phyloP scores from a whole-genome alignment of 371 early-diverging fungal genomes.

The Thermomucor indicae-seudaticae region DNA sequence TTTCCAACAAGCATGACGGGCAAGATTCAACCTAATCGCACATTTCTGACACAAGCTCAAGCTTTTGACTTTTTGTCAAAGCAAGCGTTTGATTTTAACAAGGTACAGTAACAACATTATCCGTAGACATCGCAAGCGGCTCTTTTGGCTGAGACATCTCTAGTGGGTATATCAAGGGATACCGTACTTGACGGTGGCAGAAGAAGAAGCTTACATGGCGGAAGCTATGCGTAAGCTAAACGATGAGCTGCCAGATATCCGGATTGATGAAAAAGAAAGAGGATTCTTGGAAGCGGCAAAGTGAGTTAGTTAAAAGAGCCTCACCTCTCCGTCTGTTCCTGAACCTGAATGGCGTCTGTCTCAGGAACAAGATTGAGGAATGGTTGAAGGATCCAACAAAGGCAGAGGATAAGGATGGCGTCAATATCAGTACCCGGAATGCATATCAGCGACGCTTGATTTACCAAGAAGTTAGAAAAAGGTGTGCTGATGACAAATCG shows the following conservation, averaged over 20 bases:
- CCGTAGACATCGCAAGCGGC: neutral
- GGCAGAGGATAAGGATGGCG: conserved; percentile 22
- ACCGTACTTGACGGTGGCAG: conserved; percentile 65
- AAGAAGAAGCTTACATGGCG: conserved; percentile 50
- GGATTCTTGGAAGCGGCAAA: conserved; percentile 48
- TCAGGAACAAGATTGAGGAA: conserved; percentile 34
- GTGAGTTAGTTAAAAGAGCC: conserved; percentile 18
- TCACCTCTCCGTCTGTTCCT: no score
- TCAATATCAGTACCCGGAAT: conserved; percentile 47
- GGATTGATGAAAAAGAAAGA: conserved; percentile 54
- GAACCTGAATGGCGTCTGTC: neutral
- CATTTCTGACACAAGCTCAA: conserved; percentile 65
- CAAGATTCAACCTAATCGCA: conserved; percentile 56
- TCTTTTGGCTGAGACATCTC: neutral
- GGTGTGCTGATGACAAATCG: no score
- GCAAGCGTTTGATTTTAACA: conserved; percentile 83
- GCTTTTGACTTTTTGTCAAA: conserved; percentile 76
- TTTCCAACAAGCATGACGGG: conserved; percentile 68
- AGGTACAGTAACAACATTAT: conserved; percentile 16
- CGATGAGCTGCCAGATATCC: conserved; percentile 58
- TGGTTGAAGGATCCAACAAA: conserved; percentile 43
- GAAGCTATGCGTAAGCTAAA: conserved; percentile 39
- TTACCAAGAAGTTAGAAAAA: conserved; percentile 66
- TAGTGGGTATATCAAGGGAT: conserved; percentile 71
- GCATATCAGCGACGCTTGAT: conserved; percentile 61